phyloP scores from a whole-genome alignment of 441 rosid species.

The Theobroma grandiflorum region DNA sequence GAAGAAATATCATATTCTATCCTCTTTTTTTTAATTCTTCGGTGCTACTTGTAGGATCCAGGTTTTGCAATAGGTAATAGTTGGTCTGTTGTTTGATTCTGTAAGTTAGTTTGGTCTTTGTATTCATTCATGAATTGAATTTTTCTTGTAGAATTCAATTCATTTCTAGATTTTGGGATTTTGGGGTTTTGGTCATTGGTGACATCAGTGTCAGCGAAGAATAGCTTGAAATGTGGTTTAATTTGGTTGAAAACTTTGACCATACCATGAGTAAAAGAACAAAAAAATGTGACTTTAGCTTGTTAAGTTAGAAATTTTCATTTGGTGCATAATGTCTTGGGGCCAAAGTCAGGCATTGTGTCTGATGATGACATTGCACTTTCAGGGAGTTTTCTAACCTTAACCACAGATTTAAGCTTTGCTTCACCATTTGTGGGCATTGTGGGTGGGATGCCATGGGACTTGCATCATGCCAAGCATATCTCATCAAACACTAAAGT shows the following conservation, averaged over 20 bases:
- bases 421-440: conserved; percentile 13
- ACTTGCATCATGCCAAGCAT: conserved; percentile 20
- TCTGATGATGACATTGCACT: conserved; percentile 17
- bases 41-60: neutral
- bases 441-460: conserved; percentile 11
- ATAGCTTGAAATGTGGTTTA: neutral
- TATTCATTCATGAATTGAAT: neutral
- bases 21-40: neutral
- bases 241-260: conserved; percentile 16
- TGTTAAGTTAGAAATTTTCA: neutral
- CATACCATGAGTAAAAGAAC: neutral
- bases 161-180: neutral
- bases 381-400: conserved; percentile 4
- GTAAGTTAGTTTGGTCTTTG: neutral
- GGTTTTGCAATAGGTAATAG: neutral
- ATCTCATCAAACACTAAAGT: conserved; percentile 15
- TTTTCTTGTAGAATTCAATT: conserved; percentile 7
- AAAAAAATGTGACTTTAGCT: neutral
- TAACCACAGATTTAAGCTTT: neutral
- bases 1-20: neutral
- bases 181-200: conserved; percentile 7
- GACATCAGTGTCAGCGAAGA: neutral
- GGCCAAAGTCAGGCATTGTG: conserved; percentile 22
- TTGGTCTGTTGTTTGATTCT: neutral
- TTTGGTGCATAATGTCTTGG: conserved; percentile 15